Evolutionary conservation across 495 filamentous ascomycete genomes (phyloP).

Genomic region (Pseudoneurospora amorphoporcata): DNA sequence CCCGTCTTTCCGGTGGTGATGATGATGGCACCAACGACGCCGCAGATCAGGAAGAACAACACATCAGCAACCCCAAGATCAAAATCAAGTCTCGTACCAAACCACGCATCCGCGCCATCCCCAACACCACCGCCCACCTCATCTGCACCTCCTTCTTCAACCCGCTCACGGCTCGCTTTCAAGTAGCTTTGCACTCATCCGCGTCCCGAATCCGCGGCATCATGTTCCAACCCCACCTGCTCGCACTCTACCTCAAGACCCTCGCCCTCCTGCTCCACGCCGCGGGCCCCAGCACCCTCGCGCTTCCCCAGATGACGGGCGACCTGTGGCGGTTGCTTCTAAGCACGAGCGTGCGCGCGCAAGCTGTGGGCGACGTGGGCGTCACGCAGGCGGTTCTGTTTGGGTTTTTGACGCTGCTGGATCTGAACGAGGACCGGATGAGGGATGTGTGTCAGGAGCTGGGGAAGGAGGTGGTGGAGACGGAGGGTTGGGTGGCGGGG

Average conservation of each 20-base stretch:
- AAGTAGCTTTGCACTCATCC: conserved; percentile 36
- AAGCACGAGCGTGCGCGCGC: conserved; percentile 24
- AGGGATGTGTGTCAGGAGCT: conserved; percentile 56
- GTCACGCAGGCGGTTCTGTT: conserved; percentile 70
- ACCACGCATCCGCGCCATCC: conserved; percentile 53
- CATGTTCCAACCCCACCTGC: conserved; percentile 49
- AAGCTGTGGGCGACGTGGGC: conserved; percentile 43
- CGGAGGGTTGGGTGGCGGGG: conserved; percentile 36
- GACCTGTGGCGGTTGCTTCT: conserved; percentile 63
- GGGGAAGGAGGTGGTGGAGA: conserved; percentile 46
- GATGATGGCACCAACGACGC: neutral
- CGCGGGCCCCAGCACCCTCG: conserved; percentile 49
- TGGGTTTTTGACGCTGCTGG: conserved; percentile 67
- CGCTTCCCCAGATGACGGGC: conserved; percentile 55
- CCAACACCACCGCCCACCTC: conserved; percentile 66
- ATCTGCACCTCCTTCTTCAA: conserved; percentile 73
- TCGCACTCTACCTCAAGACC: conserved; percentile 54
- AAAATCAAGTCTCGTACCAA: conserved; percentile 16
- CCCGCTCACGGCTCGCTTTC: conserved; percentile 54
- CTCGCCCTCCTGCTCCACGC: conserved; percentile 56
- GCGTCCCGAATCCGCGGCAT: conserved; percentile 32
- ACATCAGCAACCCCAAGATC: conserved; percentile 4
- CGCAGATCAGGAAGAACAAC: conserved; percentile 7
- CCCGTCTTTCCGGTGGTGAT: conserved; percentile 17
- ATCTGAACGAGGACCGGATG: conserved; percentile 75